These are phyloP conservation scores for Thuja plicata DNA, from an alignment of 83 land plant genomes.

Conservation along the genomic window DNA sequence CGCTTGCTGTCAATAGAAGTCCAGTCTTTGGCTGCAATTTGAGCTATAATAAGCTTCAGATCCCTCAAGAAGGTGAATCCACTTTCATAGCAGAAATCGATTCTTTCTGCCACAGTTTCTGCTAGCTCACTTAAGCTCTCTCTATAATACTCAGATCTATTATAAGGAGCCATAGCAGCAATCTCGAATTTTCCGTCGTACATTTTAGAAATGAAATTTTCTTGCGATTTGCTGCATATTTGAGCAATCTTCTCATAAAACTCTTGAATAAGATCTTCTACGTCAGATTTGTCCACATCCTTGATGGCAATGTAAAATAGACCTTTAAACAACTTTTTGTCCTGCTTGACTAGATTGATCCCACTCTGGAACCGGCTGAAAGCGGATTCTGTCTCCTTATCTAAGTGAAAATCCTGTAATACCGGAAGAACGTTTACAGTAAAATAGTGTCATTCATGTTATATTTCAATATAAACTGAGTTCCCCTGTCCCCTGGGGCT, in stretches of 20 bases:
- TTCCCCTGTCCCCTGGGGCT: too few species aligned
- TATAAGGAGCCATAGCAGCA: conserved; percentile 33
- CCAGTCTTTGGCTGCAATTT: conserved; percentile 41
- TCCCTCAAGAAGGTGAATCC: conserved; percentile 27
- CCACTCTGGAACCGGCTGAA: conserved; percentile 44
- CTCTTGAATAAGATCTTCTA: conserved; percentile 30
- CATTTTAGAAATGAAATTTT: conserved; percentile 30
- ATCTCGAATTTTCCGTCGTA: conserved; percentile 32
- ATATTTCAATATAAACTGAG: too few species aligned
- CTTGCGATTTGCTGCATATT: conserved; percentile 29
- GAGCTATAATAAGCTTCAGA: conserved; percentile 40
- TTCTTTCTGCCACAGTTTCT: neutral
- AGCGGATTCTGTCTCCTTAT: conserved; percentile 31
- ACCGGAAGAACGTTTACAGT: neutral
- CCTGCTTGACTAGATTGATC: conserved; percentile 38
- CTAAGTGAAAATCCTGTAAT: conserved; percentile 38
- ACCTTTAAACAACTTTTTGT: conserved; percentile 37
- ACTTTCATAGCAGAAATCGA: conserved; percentile 12
- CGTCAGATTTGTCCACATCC: conserved; percentile 30
- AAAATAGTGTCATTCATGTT: too few species aligned
- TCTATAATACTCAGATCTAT: conserved; percentile 20
- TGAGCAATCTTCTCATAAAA: conserved; percentile 22
- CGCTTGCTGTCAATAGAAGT: conserved; percentile 30
- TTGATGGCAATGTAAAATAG: conserved; percentile 36
- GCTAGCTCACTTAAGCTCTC: conserved; percentile 26